Base-by-base conservation (phyloP, 495 filamentous ascomycete genomes). In the Penicillium arizonense region DNA sequence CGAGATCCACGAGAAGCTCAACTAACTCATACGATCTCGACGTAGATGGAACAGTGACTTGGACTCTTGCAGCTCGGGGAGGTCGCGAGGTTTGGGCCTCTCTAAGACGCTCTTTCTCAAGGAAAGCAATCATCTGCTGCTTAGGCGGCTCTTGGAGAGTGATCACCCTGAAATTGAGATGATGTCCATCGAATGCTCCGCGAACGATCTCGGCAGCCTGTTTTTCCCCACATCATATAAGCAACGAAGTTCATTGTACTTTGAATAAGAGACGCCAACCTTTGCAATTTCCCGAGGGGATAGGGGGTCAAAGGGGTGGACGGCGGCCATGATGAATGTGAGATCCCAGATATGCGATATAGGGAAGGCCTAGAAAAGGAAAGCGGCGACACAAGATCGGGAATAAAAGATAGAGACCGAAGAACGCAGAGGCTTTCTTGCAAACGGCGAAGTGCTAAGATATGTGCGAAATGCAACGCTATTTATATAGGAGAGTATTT, bases 121-220 rank as follows among this genome's bases (percentile, higher is more conserved):
- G 53, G 28, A 61, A 70, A 0, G 55, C 44, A 10, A 70, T 41
- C 59, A 68, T 60, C 24, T 58, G 47, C 11, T 30, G 37, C 47
- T 70, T 70, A 4, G 58, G 37, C 11, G 67, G 67, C 33, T 70
- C 67, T 33, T 52, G 50, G 28, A 69, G 61, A 7, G 63, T 63
- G 33, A 68, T 62, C 1, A 57, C 52, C 4, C 56, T 53, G 28
- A 65, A 68, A 39, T 58, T 57, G 24, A 39, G 51, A 6, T 20
- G 11, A 21, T 51, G 16, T 20, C 44, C 47, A 1, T 33, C 35
- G 8, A 61, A 36, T 24, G 13, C 23, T 5, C 36, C 14, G 32
- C 44, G 54, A 4, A 55, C 54, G 24, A 61, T 52, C n/a, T 41
- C 4, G 3, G 61, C 54, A 1, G 57, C 54, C 61, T 63, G 5